Evolutionary conservation across 169 alveolate species (phyloP).

Genomic region (Plasmodium inui): DNA sequence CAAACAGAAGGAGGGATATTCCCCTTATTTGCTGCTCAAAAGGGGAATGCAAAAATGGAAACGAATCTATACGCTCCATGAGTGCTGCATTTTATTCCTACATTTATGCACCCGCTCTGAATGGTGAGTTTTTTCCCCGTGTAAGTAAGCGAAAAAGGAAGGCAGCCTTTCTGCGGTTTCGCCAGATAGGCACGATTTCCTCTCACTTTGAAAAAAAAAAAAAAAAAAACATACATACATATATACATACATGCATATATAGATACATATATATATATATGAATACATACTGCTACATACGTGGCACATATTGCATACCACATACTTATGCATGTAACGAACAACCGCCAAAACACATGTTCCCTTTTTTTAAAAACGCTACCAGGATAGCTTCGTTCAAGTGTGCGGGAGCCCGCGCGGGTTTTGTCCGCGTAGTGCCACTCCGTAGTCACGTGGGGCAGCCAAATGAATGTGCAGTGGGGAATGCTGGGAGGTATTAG

Average conservation of each 20-base stretch:
- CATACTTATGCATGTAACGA: background rate
- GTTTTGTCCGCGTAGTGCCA: background rate
- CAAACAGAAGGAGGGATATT: background rate
- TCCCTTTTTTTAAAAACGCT: background rate
- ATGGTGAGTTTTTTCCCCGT: background rate
- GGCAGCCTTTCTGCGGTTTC: background rate
- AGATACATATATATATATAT: background rate
- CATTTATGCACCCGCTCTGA: background rate
- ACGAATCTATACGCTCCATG: background rate
- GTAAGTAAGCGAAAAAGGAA: background rate
- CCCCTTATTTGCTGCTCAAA: background rate
- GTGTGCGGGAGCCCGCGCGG: background rate
- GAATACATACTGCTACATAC: background rate
- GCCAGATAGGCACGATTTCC: background rate
- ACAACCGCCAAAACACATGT: background rate
- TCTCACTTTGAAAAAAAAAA: background rate
- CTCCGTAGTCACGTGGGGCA: background rate
- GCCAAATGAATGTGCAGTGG: background rate
- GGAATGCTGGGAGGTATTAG: background rate
- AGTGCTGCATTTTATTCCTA: background rate
- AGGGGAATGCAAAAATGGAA: background rate
- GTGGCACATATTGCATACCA: background rate
- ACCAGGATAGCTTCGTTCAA: background rate
- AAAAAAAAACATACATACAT: background rate
- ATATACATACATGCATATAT: too few relatives aligned